These are phyloP conservation scores for Aspergillus arachidicola DNA, from an alignment of 2,329 filamentous ascomycete genomes.

Conservation along the genomic window DNA sequence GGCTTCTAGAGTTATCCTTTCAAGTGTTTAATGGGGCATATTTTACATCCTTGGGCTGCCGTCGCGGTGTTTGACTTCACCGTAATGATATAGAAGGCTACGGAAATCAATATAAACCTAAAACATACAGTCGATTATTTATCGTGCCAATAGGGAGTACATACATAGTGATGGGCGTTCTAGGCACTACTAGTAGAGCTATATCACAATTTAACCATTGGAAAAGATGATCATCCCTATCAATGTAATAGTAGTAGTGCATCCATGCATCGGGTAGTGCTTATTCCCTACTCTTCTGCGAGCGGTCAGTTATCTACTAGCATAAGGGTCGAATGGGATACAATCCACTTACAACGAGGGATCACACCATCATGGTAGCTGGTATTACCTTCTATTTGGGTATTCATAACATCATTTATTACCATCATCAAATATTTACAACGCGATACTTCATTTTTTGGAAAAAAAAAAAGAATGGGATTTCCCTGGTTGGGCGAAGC, in stretches of 20 bases:
- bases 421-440: not conserved
- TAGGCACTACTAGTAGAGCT: too few species aligned
- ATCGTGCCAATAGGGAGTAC: not conserved
- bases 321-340: not conserved
- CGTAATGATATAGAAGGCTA: not conserved
- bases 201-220: too few species aligned
- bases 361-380: not conserved
- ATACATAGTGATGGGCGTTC: not conserved
- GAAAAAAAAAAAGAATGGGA: too few species aligned
- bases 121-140: not conserved
- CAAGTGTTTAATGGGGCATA: not conserved
- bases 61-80: not conserved
- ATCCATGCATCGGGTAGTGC: not conserved
- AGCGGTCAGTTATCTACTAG: not conserved
- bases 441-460: too few species aligned
- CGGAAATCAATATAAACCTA: not conserved
- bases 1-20: not conserved
- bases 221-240: too few species aligned
- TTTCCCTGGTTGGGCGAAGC: not conserved
- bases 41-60: not conserved
- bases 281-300: not conserved
- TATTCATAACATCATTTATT: not conserved
- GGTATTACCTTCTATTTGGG: not conserved
- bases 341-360: not conserved
- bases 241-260: not conserved